A percentile compares a stretch with the other conserved stretches of the same genome.
Conservation (phyloP, 2,329 filamentous ascomycete species). For the Neofusicoccum parvum region DNA sequence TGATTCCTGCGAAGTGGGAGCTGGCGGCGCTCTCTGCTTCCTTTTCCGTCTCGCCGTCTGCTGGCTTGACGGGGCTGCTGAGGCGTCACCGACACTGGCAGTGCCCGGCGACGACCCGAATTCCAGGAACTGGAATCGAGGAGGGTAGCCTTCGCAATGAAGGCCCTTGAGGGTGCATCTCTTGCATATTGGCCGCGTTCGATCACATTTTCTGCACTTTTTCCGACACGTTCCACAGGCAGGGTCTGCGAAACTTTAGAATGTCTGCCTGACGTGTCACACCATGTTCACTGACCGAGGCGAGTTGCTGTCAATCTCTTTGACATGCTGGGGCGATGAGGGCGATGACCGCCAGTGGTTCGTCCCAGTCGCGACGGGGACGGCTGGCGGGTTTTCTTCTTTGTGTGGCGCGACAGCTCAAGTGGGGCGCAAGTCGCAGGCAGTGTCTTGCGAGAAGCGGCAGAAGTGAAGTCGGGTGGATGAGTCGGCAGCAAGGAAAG, state of each 20-base stretch:
- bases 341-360: no score
- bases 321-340: neutral
- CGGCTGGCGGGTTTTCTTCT: no score
- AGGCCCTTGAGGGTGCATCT: slow-evolving; percentile 23
- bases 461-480: neutral
- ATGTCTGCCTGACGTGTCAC: no score
- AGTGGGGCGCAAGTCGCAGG: neutral
- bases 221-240: slow-evolving; percentile 26
- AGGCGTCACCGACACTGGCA: neutral
- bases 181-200: slow-evolving; percentile 23
- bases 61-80: neutral
- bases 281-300: neutral
- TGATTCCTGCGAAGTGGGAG: neutral
- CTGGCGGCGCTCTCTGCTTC: neutral
- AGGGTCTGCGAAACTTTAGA: slow-evolving; percentile 20
- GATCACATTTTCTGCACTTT: slow-evolving; percentile 25
- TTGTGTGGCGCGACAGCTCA: neutral
- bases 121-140: slow-evolving; percentile 24
- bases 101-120: neutral
- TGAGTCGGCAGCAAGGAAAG: neutral
- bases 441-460: neutral
- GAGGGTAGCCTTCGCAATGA: slow-evolving; percentile 25
- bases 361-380: no score
- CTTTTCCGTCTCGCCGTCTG: neutral
- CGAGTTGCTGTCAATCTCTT: slow-evolving; percentile 12